Conservation (phyloP, 2,329 filamentous ascomycete genomes). For the Aspergillus fumigatus region DNA sequence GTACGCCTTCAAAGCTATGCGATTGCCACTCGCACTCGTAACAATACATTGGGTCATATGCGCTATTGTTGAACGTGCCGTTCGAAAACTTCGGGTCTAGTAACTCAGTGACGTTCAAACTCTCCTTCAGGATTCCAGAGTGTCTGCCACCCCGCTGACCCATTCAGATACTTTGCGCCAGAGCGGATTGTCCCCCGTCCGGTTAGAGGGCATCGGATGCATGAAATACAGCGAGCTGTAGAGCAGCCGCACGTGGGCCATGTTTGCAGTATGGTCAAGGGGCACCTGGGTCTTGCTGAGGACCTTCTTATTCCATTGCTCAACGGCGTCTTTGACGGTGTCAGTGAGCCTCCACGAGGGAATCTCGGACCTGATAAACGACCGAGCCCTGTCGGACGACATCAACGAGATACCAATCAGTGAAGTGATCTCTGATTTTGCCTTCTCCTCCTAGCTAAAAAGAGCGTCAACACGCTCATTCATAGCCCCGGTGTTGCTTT, state of each 20-base stretch:
- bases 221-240: conserved; percentile 54
- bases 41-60: conserved; percentile 50
- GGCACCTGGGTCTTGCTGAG: conserved; percentile 42
- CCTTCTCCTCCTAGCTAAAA: conserved; percentile 55
- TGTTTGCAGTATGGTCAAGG: conserved; percentile 27
- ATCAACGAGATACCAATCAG: conserved; percentile 66
- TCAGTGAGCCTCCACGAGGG: neutral
- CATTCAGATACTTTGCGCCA: conserved; percentile 60
- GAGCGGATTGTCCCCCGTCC: conserved; percentile 64
- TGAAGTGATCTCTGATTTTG: conserved; percentile 50
- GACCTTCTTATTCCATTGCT: conserved; percentile 3
- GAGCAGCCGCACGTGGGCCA: conserved; percentile 25
- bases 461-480: conserved; percentile 55
- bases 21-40: conserved; percentile 64
- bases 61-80: conserved; percentile 45
- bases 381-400: conserved; percentile 58
- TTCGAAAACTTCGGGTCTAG: conserved; percentile 55
- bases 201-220: conserved; percentile 64
- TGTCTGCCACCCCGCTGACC: conserved; percentile 67
- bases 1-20: conserved; percentile 56
- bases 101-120: conserved; percentile 52
- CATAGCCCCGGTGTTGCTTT: conserved; percentile 53
- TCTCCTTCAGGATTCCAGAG: conserved; percentile 60
- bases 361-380: conserved; percentile 10
- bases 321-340: neutral